Evolutionary conservation across 1,284 basidiomycete genomes (phyloP), one percentile per base, ranked within the genome.

Genomic region (Rhizopogon parksii): DNA sequence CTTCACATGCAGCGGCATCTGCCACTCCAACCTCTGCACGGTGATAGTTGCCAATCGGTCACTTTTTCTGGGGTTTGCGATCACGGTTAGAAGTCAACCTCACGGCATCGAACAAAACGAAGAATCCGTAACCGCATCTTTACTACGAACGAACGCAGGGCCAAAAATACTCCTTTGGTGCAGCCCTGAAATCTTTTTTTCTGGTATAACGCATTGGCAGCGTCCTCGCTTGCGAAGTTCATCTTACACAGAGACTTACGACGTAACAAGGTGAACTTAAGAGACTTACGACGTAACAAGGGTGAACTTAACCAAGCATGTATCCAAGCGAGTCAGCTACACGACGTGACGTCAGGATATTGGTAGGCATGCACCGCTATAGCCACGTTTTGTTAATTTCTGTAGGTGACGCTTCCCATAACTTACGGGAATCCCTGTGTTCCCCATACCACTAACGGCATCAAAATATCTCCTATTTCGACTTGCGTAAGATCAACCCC

Each of bases 371-470:
- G 30, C 30, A 32, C 30, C 11, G 30, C 17, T 9, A 45, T 21
- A 17, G 2, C 42, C 42, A 45, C 42, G 42, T 45, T 45, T 32
- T 21, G 1, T 45, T 45, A 17, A 45, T 45, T 45, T 43, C 17
- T 32, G 30, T 30, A 34, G 2, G 27, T 15, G 30, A 7, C 42
- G 19, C 27, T 7, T 27, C 6, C 27, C n/a, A 27, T 12, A 42
- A 14, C 3, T 21, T 24, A 24, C 21, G 21, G 14, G 19, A 19
- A 45, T 45, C 2, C 30, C 30, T 45, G 17, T 34, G 12, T 43
- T 34, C 42, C 42, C 42, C 42, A 32, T 19, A 43, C 40, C 15
- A 30, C 27, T 43, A 12, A 43, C 40, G 40, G 40, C 40, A 43
- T 27, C 27, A 15, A 14, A 4, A 6, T 27, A 42, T 42, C 9